Conservation (phyloP, 2,329 filamentous ascomycete species). For the Fusarium sp. region DNA sequence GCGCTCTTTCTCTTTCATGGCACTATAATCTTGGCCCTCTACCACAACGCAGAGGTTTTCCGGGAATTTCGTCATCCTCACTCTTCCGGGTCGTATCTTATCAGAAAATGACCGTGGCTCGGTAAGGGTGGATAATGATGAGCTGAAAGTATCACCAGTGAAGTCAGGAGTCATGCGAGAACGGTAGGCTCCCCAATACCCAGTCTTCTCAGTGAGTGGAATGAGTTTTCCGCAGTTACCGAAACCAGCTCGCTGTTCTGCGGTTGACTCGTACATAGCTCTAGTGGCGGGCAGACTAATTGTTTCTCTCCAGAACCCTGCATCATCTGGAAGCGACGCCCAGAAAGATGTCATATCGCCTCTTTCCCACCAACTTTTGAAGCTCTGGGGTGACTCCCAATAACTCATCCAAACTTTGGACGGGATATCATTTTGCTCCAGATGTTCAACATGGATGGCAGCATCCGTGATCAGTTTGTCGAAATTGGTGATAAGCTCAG, state of each 20-base stretch:
- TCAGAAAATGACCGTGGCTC: neutral
- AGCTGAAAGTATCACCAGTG: neutral
- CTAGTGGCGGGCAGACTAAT: neutral
- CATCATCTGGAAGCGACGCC: neutral
- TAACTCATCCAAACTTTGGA: conserved; percentile 6
- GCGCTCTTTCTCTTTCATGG: neutral
- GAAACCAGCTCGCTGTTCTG: neutral
- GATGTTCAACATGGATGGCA: neutral
- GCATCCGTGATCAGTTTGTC: neutral
- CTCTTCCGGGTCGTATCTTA: neutral
- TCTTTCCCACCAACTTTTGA: conserved; percentile 6
- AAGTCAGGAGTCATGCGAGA: conserved; percentile 10
- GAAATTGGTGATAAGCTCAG: neutral
- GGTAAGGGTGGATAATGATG: neutral
- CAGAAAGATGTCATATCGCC: neutral
- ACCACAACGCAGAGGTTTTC: conserved; percentile 5
- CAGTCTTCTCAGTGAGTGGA: conserved; percentile 2
- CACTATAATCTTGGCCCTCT: neutral
- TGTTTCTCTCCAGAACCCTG: conserved; percentile 7
- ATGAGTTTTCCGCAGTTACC: neutral
- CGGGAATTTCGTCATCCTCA: neutral
- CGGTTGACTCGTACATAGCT: neutral
- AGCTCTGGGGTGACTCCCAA: conserved; percentile 4
- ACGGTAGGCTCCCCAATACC: conserved; percentile 15
- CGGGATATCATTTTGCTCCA: conserved; percentile 4